Conservation (phyloP, 176 grass and related monocot genomes). For the Rhynchospora tenuis region DNA sequence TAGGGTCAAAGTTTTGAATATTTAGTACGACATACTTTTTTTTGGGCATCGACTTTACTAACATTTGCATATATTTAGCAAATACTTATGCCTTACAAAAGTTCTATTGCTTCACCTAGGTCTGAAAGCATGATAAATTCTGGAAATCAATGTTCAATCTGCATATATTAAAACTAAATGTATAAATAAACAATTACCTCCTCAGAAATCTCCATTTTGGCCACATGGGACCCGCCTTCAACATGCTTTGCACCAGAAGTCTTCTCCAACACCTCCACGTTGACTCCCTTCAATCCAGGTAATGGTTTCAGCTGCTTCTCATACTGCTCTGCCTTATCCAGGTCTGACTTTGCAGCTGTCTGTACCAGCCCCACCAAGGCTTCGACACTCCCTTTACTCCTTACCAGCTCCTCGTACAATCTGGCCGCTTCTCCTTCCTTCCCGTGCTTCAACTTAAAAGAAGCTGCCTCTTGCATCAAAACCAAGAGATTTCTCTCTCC, state of each 20-base stretch:
- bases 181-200: conserved; percentile 28
- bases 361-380: conserved; percentile 70
- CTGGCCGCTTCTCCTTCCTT: conserved; percentile 60
- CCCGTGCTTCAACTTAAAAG: conserved; percentile 77
- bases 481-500: conserved; percentile 71
- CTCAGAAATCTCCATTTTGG: conserved; percentile 44
- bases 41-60: background rate
- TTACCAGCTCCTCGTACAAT: conserved; percentile 82
- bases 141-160: background rate
- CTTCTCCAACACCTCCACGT: conserved; percentile 72
- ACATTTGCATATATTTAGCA: background rate
- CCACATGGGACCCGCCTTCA: conserved; percentile 30
- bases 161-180: background rate
- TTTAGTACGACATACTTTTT: background rate
- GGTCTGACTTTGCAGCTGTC: conserved; percentile 59
- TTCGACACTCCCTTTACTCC: conserved; percentile 55
- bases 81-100: background rate
- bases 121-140: background rate
- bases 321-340: conserved; percentile 80
- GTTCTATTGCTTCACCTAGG: background rate
- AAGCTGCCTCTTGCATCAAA: conserved; percentile 70
- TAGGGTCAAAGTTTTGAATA: background rate
- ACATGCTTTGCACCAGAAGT: conserved; percentile 75
- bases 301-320: conserved; percentile 81
- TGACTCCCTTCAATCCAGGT: conserved; percentile 62